Conservation (phyloP, 768 basidiomycete genomes). For the Ramaria sp. region DNA sequence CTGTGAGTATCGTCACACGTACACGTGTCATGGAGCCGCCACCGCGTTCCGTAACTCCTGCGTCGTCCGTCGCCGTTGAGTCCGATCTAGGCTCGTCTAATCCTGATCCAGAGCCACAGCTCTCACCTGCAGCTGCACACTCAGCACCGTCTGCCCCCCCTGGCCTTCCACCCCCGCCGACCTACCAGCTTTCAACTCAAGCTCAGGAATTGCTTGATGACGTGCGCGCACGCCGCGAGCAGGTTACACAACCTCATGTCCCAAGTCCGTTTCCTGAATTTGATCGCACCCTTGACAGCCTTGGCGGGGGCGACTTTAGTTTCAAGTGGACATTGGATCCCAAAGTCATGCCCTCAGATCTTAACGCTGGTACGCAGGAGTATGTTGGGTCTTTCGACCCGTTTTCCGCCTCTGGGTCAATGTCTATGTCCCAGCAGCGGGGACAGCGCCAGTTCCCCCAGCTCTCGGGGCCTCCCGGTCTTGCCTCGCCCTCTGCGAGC, state of each 20-base stretch:
- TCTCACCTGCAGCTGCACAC: slow-evolving; percentile 25
- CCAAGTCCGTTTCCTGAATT: slow-evolving; percentile 76
- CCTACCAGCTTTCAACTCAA: slow-evolving; percentile 79
- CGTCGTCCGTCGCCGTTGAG: slow-evolving; percentile 38
- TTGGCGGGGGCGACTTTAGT: slow-evolving; percentile 67
- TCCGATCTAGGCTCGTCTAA: slow-evolving; percentile 37
- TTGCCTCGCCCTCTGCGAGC: slow-evolving; percentile 25
- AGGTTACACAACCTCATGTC: slow-evolving; percentile 25
- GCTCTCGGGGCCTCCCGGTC: slow-evolving; percentile 41
- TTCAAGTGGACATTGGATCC: slow-evolving; percentile 66
- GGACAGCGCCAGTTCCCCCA: slow-evolving; percentile 1
- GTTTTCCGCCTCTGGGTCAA: background rate
- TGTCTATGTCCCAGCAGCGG: background rate
- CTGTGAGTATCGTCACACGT: slow-evolving; percentile 3
- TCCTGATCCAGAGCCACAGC: slow-evolving; percentile 31
- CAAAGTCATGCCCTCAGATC: slow-evolving; percentile 38
- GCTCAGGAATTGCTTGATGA: slow-evolving; percentile 80
- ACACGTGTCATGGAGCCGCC: slow-evolving; percentile 11
- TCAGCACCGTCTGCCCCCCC: slow-evolving; percentile 30
- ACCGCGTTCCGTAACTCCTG: slow-evolving; percentile 34
- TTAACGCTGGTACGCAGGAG: background rate
- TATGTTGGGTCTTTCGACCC: slow-evolving; percentile 6
- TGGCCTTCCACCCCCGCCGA: slow-evolving; percentile 29
- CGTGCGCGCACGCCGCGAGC: slow-evolving; percentile 64
- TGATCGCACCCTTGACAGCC: slow-evolving; percentile 68